Conservation (phyloP, 208 protist genomes). For the Angomonas ambiguus region DNA sequence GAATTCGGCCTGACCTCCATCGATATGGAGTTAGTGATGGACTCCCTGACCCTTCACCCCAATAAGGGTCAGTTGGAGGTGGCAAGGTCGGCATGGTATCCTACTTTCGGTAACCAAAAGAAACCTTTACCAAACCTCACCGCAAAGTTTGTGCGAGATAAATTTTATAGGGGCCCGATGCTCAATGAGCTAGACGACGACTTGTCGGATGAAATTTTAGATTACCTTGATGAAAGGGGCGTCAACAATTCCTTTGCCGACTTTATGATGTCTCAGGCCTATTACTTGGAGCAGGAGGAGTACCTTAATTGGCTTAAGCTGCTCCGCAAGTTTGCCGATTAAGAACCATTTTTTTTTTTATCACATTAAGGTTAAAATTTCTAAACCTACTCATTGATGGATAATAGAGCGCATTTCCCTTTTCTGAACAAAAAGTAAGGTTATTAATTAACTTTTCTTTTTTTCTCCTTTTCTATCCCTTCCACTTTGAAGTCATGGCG, state of each 20-base stretch:
- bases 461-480: conserved; percentile 20
- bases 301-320: conserved; percentile 78
- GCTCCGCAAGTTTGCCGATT: conserved; percentile 62
- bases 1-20: conserved; percentile 85
- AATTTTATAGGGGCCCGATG: conserved; percentile 70
- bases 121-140: not conserved
- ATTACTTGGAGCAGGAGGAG: conserved; percentile 80
- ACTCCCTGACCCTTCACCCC: conserved; percentile 65
- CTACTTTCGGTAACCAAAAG: conserved; percentile 2
- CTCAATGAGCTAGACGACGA: conserved; percentile 84
- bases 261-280: conserved; percentile 77
- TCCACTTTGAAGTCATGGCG: not conserved
- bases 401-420: not conserved
- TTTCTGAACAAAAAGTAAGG: no score
- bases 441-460: not conserved
- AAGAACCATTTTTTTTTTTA: not conserved
- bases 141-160: conserved; percentile 17
- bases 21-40: conserved; percentile 85
- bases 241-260: conserved; percentile 86
- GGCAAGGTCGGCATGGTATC: conserved; percentile 29
- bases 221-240: conserved; percentile 84
- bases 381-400: not conserved
- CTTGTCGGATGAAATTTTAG: conserved; percentile 80
- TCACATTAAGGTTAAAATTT: not conserved
- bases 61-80: conserved; percentile 46